Base-by-base conservation (phyloP, 75 land plant species). In the Picea glauca region DNA sequence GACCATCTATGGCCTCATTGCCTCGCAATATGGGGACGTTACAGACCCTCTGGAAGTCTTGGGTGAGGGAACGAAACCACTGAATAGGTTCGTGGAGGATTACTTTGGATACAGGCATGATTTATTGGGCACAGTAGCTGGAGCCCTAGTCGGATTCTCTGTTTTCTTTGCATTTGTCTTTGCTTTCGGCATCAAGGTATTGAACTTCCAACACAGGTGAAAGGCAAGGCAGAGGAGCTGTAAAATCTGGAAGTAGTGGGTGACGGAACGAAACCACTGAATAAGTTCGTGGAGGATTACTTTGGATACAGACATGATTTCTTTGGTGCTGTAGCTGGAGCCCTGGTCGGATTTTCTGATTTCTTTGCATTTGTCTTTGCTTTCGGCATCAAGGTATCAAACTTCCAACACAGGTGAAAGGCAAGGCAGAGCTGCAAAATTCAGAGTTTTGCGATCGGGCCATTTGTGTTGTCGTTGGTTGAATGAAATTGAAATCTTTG, bases 171-270 rank as follows among this genome's bases (percentile, higher is more conserved):
- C 91, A 6, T 75, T 79, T 57, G 67, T 86, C 4, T 91, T 91
- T 77, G 91, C 65, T 1, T 80, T 84, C 40, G 60, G 83, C 57
- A 84, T 86, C 33, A 86, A 89, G 81, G 60, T 67, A 31, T 83
- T 94, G 72, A 96, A 92, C 80, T 96, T 96, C 87, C 93, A 90
- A 70, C 88, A 74, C 75, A 81, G 94, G 73, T 90, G 76, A 35
- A 18, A 20, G 7, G n/a, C 72, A 50, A 50, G 56, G 56, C 1
- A 50, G 56, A 50, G 56, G 56, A 11, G 11, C 11, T 50, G 11
- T 12, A 50, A 50, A 50, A 50, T 50, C 56, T 12, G 9, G 56
- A 50, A 50, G 26, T 26, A 26, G 26, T 26, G 26, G 26, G 26
- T 26, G 26, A 26, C 26, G 26, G 26, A 26, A 26, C 26, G 26